Percentiles rank a stretch among this genome's conserved stretches.
phyloP scores from a whole-genome alignment of 129 eudicot genomes.

The Lonicera japonica region DNA sequence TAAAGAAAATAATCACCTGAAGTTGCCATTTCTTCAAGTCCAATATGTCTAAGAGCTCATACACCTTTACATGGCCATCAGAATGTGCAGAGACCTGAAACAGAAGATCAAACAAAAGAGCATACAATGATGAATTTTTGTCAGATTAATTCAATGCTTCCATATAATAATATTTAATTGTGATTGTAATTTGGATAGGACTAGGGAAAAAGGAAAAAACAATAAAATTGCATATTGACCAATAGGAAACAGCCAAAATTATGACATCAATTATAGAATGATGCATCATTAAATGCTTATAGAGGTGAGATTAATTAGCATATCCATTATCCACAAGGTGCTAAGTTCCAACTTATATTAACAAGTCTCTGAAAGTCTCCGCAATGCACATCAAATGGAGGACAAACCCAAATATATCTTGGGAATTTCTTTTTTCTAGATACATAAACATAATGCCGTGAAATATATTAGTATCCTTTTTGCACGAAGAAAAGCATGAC shows the following conservation, averaged over 20 bases:
- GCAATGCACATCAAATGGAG: background rate
- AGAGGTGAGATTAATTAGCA: background rate
- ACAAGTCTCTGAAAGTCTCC: background rate
- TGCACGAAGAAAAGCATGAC: background rate
- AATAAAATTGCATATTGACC: background rate
- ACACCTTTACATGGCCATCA: slow-evolving; percentile 72
- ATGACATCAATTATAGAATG: background rate
- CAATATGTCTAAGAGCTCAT: slow-evolving; percentile 71
- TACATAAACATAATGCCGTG: background rate
- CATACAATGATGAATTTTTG: background rate
- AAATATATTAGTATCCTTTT: background rate
- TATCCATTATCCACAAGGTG: no score
- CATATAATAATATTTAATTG: no score
- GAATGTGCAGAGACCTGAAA: slow-evolving; percentile 74
- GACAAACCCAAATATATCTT: background rate
- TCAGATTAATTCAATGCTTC: background rate
- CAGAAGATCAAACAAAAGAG: background rate
- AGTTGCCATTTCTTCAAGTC: slow-evolving; percentile 89
- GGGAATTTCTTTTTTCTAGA: background rate
- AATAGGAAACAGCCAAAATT: background rate
- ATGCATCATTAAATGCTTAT: background rate
- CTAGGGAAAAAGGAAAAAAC: background rate
- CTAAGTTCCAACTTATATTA: background rate
- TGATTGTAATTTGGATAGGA: background rate
- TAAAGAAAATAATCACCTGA: slow-evolving; percentile 69